Evolutionary conservation across 2,329 filamentous ascomycete species (phyloP).

Genomic region (Cercospora sp.): DNA sequence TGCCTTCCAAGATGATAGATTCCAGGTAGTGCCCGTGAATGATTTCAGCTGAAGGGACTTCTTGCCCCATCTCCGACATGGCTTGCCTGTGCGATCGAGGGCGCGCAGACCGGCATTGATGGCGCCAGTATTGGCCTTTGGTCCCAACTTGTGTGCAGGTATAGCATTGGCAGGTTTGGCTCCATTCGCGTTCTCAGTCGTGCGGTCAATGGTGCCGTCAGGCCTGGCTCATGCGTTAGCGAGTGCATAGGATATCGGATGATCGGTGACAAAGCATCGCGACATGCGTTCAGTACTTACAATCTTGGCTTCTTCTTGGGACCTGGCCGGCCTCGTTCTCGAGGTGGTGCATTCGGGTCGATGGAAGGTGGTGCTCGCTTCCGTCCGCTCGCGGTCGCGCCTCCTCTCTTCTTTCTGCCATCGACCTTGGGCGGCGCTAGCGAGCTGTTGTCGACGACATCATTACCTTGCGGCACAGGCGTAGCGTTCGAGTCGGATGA

Average conservation of each 20-base stretch:
- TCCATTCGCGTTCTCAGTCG: constrained; percentile 25
- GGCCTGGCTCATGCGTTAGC: constrained; percentile 45
- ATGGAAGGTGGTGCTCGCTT: constrained; percentile 41
- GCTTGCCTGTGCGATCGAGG: constrained; percentile 86
- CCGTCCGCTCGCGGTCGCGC: constrained; percentile 35
- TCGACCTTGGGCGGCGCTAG: constrained; percentile 46
- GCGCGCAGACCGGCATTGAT: constrained; percentile 96
- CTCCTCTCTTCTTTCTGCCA: constrained; percentile 69
- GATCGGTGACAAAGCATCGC: background rate
- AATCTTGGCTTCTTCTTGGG: constrained; percentile 94
- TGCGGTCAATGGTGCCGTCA: constrained; percentile 51
- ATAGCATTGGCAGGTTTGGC: constrained; percentile 29
- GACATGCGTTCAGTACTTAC: constrained; percentile 60
- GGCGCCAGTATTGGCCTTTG: constrained; percentile 93
- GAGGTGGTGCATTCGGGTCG: constrained; percentile 49
- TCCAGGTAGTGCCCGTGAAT: constrained; percentile 86
- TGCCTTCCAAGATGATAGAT: constrained; percentile 78
- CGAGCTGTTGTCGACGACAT: constrained; percentile 41
- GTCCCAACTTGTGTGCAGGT: constrained; percentile 77
- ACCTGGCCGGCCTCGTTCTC: constrained; percentile 71
- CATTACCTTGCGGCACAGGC: constrained; percentile 39
- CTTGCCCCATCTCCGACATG: constrained; percentile 87
- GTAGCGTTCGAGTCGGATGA: constrained; percentile 47
- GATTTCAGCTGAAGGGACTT: constrained; percentile 83
- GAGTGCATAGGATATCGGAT: constrained; percentile 1